Base-by-base conservation (phyloP, 495 filamentous ascomycete species). In the Annulohypoxylon nitens region DNA sequence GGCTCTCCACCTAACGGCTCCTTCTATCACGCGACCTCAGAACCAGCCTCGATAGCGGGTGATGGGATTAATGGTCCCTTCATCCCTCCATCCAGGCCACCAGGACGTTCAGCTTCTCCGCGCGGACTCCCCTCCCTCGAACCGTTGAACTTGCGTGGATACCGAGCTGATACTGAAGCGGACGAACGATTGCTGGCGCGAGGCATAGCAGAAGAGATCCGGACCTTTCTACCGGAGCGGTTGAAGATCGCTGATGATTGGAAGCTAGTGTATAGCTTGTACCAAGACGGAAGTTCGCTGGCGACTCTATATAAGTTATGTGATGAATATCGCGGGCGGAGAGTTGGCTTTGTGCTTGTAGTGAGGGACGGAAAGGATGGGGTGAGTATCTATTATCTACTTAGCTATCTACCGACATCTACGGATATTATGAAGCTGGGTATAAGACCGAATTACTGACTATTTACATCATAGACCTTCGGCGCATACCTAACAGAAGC, bases 401-500 rank as follows among this genome's bases (percentile, higher is more conserved):
- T 39, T 20, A 20, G 18, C 43, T 59, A 47, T 61, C 10, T 33
- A 25, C 3, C 23, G 25, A 10, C 25, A 30, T 33, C 16, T 30
- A 4, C 30, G 11, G 11, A 58, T 45, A 4, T 50, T 8, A 18
- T 0, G 6, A 18, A 4, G 25, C n/a, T 16, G 41, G 30, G 11
- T 47, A 12, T 12, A 43, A n/a, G 55, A 67, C 11, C 25, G n/a
- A 2, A 36, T 8, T 14, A 18, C 66, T 65, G 33, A 69, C 33
- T 33, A 57, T 37, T 2, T 12, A 11, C 33, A 16, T 18, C 37
- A 48, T 77, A 95, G 86, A 87, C 95, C 58, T 99, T 99, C 78
- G 96, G 96, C 78, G 94, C 95, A 60, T 98, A 97, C 81, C 88
- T 98, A 68, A 96, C 93, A 70, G 95, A 98, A 75, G 84, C 90